Evolutionary conservation across 352 stramenopile genomes (phyloP).

Genomic region (Phytophthora syringae): DNA sequence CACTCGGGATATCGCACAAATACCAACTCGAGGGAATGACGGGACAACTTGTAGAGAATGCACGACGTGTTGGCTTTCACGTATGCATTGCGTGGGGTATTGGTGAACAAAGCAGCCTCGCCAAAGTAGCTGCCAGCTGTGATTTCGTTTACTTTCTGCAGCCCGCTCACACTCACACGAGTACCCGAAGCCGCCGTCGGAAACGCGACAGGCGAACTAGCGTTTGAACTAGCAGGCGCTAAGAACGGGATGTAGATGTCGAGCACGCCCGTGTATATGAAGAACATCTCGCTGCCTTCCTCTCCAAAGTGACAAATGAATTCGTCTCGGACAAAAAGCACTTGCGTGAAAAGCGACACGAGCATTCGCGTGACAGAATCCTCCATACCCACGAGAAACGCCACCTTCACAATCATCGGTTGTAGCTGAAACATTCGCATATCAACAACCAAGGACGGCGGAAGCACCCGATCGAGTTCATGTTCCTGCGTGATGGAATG

Average conservation of each 20-base stretch:
- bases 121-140: conserved; percentile 67
- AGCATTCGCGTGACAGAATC: conserved; percentile 65
- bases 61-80: conserved; percentile 71
- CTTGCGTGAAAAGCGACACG: conserved; percentile 62
- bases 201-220: not conserved
- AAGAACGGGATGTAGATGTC: conserved; percentile 59
- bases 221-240: not conserved
- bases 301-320: conserved; percentile 64
- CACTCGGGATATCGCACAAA: conserved; percentile 68
- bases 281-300: conserved; percentile 72
- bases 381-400: conserved; percentile 65
- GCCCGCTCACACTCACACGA: conserved; percentile 23
- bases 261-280: conserved; percentile 64
- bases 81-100: conserved; percentile 58
- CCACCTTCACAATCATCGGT: conserved; percentile 74
- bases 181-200: conserved; percentile 8
- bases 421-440: conserved; percentile 73
- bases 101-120: conserved; percentile 63
- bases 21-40: conserved; percentile 61
- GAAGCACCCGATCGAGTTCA: conserved; percentile 56
- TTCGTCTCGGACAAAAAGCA: conserved; percentile 61
- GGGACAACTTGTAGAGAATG: conserved; percentile 63
- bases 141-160: conserved; percentile 68
- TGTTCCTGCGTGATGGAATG: conserved; percentile 76
- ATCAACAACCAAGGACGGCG: conserved; percentile 62